Conservation (phyloP, 306 rosid species). For the Chamaecrista fasciculata region DNA sequence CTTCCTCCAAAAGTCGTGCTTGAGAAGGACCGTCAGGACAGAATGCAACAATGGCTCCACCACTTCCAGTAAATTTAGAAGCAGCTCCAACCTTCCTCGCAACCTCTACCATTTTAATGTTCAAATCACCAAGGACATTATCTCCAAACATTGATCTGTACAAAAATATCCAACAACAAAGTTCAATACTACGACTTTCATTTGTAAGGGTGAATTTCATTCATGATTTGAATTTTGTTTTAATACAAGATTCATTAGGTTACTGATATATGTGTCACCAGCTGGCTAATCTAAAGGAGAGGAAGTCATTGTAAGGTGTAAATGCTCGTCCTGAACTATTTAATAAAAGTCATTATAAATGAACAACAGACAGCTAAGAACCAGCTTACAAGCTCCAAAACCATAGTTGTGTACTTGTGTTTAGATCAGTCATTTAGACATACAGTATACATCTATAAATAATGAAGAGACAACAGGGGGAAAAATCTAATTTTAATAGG, state of each 20-base stretch:
- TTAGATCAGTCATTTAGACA: not conserved
- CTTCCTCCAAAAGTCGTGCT: slow-evolving; percentile 68
- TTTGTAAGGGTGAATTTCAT: not conserved
- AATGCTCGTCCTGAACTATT: not conserved
- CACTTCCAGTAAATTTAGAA: slow-evolving; percentile 94
- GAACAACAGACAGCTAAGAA: not conserved
- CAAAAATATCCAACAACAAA: slow-evolving; percentile 6
- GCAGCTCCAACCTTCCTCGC: slow-evolving; percentile 91
- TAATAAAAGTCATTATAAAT: not conserved
- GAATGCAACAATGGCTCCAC: slow-evolving; percentile 86
- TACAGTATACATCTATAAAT: not conserved
- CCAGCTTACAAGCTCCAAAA: slow-evolving; percentile 8
- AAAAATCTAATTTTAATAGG: not conserved
- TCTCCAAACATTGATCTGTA: slow-evolving; percentile 88
- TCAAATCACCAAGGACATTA: slow-evolving; percentile 71
- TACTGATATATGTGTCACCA: not conserved
- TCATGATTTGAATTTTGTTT: not conserved
- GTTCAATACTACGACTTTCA: slow-evolving; percentile 21
- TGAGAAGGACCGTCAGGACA: slow-evolving; percentile 79
- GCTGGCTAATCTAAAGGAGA: not conserved
- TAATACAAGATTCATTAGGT: not conserved
- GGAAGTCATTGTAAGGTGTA: not conserved
- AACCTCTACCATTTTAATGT: slow-evolving; percentile 84
- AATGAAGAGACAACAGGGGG: not conserved
- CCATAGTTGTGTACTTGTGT: not conserved